Percentiles rank a stretch among this genome's conserved stretches.
Evolutionary conservation across 257 asterid species (phyloP).

Genomic region (Jaltomata sinuosa): DNA sequence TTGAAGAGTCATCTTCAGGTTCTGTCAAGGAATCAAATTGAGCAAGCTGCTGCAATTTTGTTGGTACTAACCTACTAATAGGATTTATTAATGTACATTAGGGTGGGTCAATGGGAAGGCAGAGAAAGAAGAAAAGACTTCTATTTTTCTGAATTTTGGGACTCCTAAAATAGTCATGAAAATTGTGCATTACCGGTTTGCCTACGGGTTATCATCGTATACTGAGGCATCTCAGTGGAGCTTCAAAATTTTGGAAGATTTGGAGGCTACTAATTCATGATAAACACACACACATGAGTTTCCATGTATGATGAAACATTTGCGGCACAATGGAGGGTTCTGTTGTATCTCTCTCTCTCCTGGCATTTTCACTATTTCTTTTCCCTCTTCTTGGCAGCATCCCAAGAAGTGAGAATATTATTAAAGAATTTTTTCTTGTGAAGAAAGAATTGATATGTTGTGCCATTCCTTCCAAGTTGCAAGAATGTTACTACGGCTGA

Average conservation of each 20-base stretch:
- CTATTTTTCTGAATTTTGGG: conserved; percentile 22
- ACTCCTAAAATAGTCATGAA: conserved; percentile 27
- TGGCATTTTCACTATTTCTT: background rate
- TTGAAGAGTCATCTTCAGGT: conserved; percentile 55
- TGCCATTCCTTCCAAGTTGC: background rate
- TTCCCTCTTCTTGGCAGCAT: background rate
- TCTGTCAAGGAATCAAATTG: conserved; percentile 68
- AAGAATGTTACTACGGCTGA: background rate
- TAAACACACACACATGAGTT: background rate
- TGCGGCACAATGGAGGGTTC: background rate
- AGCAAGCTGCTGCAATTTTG: conserved; percentile 27
- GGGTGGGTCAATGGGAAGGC: conserved; percentile 30
- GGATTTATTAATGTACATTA: conserved; percentile 65
- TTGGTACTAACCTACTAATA: conserved; percentile 48
- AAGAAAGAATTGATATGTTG: background rate
- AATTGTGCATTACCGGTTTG: conserved; percentile 19
- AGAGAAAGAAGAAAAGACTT: conserved; percentile 19
- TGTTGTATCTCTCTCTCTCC: background rate
- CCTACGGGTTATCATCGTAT: conserved; percentile 3
- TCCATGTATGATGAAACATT: background rate
- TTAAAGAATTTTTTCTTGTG: background rate
- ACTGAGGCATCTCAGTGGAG: conserved; percentile 28
- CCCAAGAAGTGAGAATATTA: background rate
- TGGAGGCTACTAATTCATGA: conserved; percentile 4
- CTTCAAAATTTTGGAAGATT: conserved; percentile 67